phyloP scores from a whole-genome alignment of 1,284 basidiomycete genomes.

The Marasmius fiardii region DNA sequence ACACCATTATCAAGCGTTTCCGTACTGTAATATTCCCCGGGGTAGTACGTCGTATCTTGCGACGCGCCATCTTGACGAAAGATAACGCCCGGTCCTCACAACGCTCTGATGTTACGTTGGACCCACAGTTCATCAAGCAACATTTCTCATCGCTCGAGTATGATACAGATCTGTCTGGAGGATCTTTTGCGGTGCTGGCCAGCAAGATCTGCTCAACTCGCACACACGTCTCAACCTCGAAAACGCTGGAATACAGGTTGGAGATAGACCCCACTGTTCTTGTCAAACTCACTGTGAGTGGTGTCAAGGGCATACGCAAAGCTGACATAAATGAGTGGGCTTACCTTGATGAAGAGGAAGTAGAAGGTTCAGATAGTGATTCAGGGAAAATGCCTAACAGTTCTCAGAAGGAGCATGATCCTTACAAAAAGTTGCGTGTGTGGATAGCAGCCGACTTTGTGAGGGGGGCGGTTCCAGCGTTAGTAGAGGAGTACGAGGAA shows the following conservation, averaged over 20 bases:
- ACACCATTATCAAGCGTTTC: constrained; percentile 76
- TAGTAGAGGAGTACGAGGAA: constrained; percentile 61
- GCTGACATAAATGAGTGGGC: constrained; percentile 50
- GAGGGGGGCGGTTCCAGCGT: constrained; percentile 53
- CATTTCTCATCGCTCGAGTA: constrained; percentile 30
- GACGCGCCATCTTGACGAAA: constrained; percentile 46
- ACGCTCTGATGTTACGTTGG: background rate
- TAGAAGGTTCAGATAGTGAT: constrained; percentile 31
- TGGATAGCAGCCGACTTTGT: constrained; percentile 82
- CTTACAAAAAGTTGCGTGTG: constrained; percentile 52
- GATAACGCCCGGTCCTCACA: constrained; percentile 31
- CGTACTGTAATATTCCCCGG: constrained; percentile 74
- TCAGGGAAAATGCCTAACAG: constrained; percentile 27
- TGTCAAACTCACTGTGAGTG: constrained; percentile 58
- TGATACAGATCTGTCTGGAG: constrained; percentile 28
- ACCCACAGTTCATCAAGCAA: constrained; percentile 1
- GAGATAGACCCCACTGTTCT: constrained; percentile 65
- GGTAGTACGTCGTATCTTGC: constrained; percentile 60
- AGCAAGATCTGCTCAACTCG: constrained; percentile 35
- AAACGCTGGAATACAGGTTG: constrained; percentile 68
- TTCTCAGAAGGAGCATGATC: constrained; percentile 37
- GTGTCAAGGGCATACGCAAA: constrained; percentile 58
- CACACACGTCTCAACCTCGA: constrained; percentile 64
- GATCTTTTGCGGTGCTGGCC: constrained; percentile 32
- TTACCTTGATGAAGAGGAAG: constrained; percentile 33